Percentiles rank a stretch among this genome's conserved stretches.
These are phyloP conservation scores for Pistacia integerrima DNA, from an alignment of 345 rosid genomes.

Conservation along the genomic window DNA sequence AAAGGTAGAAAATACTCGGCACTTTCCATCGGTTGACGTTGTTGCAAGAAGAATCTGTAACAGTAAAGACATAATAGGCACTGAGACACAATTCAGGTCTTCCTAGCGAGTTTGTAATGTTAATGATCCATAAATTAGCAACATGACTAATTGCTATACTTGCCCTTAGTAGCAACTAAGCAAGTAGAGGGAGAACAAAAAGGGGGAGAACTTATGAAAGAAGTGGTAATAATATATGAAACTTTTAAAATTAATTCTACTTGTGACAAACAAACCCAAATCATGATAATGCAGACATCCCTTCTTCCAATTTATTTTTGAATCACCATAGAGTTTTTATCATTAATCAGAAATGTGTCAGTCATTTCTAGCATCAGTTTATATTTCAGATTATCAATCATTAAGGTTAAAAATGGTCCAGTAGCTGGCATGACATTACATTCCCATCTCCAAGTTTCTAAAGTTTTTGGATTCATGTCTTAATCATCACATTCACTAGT, in stretches of 20 bases:
- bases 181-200: background rate
- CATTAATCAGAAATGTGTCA: background rate
- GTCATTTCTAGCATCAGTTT: background rate
- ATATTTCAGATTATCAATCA: background rate
- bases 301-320: background rate
- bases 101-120: background rate
- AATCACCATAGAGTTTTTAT: background rate
- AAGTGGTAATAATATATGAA: background rate
- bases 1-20: slow-evolving; percentile 92
- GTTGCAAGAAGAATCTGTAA: slow-evolving; percentile 89
- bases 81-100: background rate
- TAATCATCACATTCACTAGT: background rate
- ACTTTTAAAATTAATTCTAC: background rate
- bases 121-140: slow-evolving; percentile 6
- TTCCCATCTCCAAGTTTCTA: background rate
- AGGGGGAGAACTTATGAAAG: background rate
- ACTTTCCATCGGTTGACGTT: slow-evolving; percentile 97
- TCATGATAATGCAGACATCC: background rate
- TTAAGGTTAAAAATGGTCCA: background rate
- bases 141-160: background rate
- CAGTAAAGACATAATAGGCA: slow-evolving; percentile 3
- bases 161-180: background rate
- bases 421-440: background rate
- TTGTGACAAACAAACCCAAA: background rate
- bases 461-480: background rate